phyloP scores from a whole-genome alignment of 257 asterid species.

The Gynochthodes officinalis region DNA sequence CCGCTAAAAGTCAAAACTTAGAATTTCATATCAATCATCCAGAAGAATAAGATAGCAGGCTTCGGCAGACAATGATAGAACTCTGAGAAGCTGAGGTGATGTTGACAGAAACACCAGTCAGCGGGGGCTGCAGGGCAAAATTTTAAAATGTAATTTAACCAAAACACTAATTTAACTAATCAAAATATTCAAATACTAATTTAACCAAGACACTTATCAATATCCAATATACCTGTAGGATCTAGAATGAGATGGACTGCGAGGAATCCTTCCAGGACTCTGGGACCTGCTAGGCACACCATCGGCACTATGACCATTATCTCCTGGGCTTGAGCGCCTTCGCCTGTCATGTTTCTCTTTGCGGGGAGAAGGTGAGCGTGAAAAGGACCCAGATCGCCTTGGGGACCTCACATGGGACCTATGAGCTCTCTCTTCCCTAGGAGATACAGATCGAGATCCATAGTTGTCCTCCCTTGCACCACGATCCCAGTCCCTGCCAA shows the following conservation, averaged over 20 bases:
- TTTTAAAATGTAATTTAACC: background rate
- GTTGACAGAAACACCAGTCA: constrained; percentile 23
- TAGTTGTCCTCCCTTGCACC: constrained; percentile 37
- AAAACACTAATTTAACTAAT: constrained; percentile 12
- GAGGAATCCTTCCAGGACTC: constrained; percentile 45
- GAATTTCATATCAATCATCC: background rate
- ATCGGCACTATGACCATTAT: constrained; percentile 34
- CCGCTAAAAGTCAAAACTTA: no score
- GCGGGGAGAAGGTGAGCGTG: constrained; percentile 53
- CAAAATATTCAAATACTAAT: background rate
- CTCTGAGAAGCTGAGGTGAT: background rate
- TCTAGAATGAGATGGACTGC: constrained; percentile 47
- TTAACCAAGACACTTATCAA: background rate
- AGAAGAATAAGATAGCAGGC: background rate
- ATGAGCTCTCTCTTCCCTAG: constrained; percentile 42
- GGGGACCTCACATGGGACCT: constrained; percentile 40
- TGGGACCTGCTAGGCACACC: constrained; percentile 37
- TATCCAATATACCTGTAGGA: constrained; percentile 44
- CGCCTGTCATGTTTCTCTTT: constrained; percentile 30
- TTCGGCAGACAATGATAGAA: no score
- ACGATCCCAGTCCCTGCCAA: constrained; percentile 41
- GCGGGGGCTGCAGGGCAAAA: constrained; percentile 44
- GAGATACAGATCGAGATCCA: constrained; percentile 58
- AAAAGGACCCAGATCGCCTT: constrained; percentile 45
- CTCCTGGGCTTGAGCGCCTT: constrained; percentile 41